Evolutionary conservation across 495 filamentous ascomycete species (phyloP).

Genomic region (Parathielavia appendiculata): DNA sequence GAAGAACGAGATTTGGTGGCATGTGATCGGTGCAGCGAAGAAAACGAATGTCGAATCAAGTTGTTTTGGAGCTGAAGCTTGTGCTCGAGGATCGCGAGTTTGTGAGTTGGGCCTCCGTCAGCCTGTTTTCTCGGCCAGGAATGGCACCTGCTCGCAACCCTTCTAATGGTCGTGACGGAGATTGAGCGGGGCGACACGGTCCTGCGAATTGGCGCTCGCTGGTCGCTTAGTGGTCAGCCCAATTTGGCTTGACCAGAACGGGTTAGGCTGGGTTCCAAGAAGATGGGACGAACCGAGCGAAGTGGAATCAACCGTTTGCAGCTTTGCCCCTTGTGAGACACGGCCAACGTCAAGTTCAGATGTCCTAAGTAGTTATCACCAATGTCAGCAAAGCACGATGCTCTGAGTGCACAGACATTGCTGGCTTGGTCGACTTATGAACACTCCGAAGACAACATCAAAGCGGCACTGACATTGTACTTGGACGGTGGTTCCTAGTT

Average conservation of each 20-base stretch:
- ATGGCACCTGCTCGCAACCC: conserved; percentile 1
- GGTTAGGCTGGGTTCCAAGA: conserved; percentile 14
- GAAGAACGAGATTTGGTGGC: background rate
- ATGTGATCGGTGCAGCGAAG: background rate
- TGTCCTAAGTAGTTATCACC: background rate
- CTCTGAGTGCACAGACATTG: conserved; percentile 6
- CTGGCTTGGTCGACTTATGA: conserved; percentile 2
- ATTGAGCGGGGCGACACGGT: conserved; percentile 11
- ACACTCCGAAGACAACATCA: background rate
- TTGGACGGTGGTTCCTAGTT: conserved; percentile 11
- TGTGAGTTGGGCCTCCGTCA: conserved; percentile 10
- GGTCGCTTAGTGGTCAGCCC: conserved; percentile 10
- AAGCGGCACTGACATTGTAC: conserved; percentile 21
- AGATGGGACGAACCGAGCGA: conserved; percentile 3
- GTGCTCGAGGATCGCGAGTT: conserved; percentile 6
- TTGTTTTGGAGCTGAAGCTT: background rate
- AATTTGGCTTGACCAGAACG: conserved; percentile 3
- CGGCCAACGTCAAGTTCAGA: conserved; percentile 1
- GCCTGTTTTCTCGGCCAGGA: conserved; percentile 14
- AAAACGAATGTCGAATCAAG: background rate
- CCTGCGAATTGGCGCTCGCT: background rate
- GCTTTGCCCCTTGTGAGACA: conserved; percentile 8
- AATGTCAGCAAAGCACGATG: conserved; percentile 2
- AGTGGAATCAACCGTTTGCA: conserved; percentile 2
- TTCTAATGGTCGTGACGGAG: background rate